phyloP scores from a whole-genome alignment of 495 filamentous ascomycete species.

The Aspergillus taichungensis region DNA sequence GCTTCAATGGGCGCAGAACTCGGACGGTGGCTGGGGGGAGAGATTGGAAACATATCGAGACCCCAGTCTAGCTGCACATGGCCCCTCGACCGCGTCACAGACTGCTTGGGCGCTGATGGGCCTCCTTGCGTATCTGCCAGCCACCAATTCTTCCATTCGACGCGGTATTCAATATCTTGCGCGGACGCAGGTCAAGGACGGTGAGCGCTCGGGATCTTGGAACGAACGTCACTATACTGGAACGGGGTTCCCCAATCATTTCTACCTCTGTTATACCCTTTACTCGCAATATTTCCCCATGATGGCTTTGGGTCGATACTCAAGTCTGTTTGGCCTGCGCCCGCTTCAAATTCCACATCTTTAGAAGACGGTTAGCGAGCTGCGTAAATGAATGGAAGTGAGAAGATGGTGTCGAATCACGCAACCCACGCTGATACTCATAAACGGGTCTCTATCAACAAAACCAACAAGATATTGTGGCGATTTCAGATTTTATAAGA shows the following conservation, averaged over 20 bases:
- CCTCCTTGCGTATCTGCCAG: conserved; percentile 10
- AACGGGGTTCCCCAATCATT: conserved; percentile 25
- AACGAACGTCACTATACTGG: conserved; percentile 17
- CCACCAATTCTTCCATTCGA: conserved; percentile 6
- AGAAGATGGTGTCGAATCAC: no score
- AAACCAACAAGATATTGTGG: no score
- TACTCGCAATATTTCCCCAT: conserved; percentile 34
- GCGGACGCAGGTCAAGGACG: neutral
- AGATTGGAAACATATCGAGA: conserved; percentile 1
- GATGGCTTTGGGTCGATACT: conserved; percentile 29
- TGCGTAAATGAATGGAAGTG: no score
- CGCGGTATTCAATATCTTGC: conserved; percentile 16
- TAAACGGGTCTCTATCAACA: no score
- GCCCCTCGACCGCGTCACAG: conserved; percentile 21
- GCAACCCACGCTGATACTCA: no score
- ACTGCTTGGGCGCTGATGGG: conserved; percentile 31
- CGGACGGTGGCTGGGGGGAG: conserved; percentile 29
- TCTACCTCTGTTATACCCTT: conserved; percentile 25
- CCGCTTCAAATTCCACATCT: no score
- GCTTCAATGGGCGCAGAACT: conserved; percentile 31
- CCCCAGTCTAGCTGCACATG: conserved; percentile 9
- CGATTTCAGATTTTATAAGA: no score
- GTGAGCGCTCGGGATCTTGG: conserved; percentile 17
- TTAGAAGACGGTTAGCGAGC: no score
- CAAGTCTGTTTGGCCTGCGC: no score